These are phyloP conservation scores for Centaurea solstitialis DNA, from an alignment of 129 eudicot species.

Conservation along the genomic window DNA sequence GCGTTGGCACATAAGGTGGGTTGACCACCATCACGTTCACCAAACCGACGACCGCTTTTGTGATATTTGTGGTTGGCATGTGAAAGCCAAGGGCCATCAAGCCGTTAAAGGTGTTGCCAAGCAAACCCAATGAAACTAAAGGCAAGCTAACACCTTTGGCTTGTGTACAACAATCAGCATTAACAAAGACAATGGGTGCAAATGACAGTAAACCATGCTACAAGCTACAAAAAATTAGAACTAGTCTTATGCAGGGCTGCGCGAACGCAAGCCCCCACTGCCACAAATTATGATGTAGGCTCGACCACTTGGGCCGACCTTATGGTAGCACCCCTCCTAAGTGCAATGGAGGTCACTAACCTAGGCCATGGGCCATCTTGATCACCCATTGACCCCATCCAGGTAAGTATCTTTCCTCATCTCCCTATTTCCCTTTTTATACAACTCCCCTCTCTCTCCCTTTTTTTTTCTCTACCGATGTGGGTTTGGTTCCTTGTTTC, in stretches of 20 bases:
- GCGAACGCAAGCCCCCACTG: constrained; percentile 60
- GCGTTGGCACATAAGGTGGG: constrained; percentile 96
- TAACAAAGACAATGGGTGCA: too few relatives aligned
- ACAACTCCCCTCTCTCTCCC: not conserved
- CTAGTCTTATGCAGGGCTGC: too few relatives aligned
- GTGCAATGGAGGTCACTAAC: constrained; percentile 36
- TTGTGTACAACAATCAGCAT: too few relatives aligned
- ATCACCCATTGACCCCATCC: constrained; percentile 37
- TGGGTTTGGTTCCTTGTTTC: too few relatives aligned
- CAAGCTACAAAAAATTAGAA: too few relatives aligned
- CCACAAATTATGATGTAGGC: constrained; percentile 57
- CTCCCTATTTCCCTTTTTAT: not conserved
- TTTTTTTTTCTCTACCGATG: not conserved
- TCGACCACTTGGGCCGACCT: constrained; percentile 42
- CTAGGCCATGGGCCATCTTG: constrained; percentile 29
- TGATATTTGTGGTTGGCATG: constrained; percentile 62
- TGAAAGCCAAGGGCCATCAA: too few relatives aligned
- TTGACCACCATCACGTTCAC: constrained; percentile 85
- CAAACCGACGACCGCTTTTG: constrained; percentile 51
- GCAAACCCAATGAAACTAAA: too few relatives aligned
- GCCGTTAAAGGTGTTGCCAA: too few relatives aligned
- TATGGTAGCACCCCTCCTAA: constrained; percentile 20
- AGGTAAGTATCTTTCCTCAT: constrained; percentile 20
- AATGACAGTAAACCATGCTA: too few relatives aligned
- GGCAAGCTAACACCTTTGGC: too few relatives aligned